Base-by-base conservation (phyloP, 2,329 filamentous ascomycete genomes). In the Cladosporium sp. region DNA sequence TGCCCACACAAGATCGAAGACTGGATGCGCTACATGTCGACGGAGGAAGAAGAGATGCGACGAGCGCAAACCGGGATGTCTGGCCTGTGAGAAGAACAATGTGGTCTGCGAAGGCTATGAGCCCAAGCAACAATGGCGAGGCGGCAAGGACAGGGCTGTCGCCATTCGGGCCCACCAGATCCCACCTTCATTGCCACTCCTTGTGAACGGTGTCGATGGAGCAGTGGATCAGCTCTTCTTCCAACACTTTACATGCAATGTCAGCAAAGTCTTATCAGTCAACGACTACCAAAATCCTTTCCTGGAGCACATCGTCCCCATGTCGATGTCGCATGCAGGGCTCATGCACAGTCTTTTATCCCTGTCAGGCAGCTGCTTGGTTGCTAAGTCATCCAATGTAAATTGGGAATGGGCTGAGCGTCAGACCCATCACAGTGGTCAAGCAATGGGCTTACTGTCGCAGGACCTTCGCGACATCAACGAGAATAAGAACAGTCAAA, bases 71-170 rank as follows among this genome's bases (percentile, higher is more conserved):
- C 75, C 76, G 36, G 69, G 68, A 40, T 80, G 89, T 66, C 80
- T 90, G 73, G 95, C 95, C 67, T 96, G 91, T 69, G 88, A 94
- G 74, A 96, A 96, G 79, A 96, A 96, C 71, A 90, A 91, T 8
- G 90, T 96, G 12, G 84, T 92, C 12, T 96, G 91, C 70, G 91
- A 96, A 74, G 91, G 91, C 12, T 96, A 96, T 69, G 89, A 90
- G 51, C 88, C 90, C 61, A 91, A 91, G 70, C 88, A 90, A 58
- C 83, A 91, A 53, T 96, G 91, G 91, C 90, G 87, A 72, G 92
- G 90, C 68, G 90, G 91, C 25, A 90, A 84, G 70, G 88, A 93
- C 71, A 81, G 68, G 81, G 57, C 35, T 44, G 40, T 60, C 15
- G 57, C 45, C 5, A 34, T 58, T 25, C 52, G 58, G 35, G 72